These are phyloP conservation scores for Penicillium malachiteum DNA, from an alignment of 495 filamentous ascomycete genomes.

Conservation along the genomic window DNA sequence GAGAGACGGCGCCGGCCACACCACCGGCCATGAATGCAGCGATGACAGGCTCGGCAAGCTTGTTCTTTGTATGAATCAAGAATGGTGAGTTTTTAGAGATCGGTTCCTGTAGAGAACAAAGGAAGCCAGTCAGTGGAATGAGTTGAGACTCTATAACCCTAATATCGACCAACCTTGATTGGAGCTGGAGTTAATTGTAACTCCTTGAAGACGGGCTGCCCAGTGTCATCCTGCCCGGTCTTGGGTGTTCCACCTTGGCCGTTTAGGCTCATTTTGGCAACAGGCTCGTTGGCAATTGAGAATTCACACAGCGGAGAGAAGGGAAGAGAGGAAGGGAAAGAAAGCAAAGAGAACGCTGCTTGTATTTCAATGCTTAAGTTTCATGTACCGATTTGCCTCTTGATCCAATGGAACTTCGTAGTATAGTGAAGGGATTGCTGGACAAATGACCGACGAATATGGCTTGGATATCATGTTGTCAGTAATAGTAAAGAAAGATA, in stretches of 20 bases:
- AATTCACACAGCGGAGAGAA: background rate
- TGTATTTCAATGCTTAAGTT: too few relatives aligned
- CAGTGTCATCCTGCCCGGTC: slow-evolving; percentile 19
- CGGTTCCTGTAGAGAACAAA: slow-evolving; percentile 5
- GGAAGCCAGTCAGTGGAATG: background rate
- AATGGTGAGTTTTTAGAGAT: slow-evolving; percentile 13
- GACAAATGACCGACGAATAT: too few relatives aligned
- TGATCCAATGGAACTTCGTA: too few relatives aligned
- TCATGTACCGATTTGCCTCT: too few relatives aligned
- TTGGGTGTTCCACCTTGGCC: slow-evolving; percentile 27
- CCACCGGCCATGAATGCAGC: slow-evolving; percentile 96
- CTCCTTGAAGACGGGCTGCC: slow-evolving; percentile 9
- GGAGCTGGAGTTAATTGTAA: slow-evolving; percentile 23
- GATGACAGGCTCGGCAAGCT: slow-evolving; percentile 65
- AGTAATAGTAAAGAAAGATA: too few relatives aligned
- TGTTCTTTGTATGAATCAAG: slow-evolving; percentile 19
- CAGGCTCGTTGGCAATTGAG: slow-evolving; percentile 5
- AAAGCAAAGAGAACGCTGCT: too few relatives aligned
- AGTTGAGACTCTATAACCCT: background rate
- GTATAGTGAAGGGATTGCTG: too few relatives aligned
- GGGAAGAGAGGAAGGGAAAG: too few relatives aligned
- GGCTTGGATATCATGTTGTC: too few relatives aligned
- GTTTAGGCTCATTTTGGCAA: slow-evolving; percentile 41
- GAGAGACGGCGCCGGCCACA: slow-evolving; percentile 92
- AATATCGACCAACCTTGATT: slow-evolving; percentile 34